Conservation (phyloP, 805 yeast species). For the Pichia eremophila region DNA sequence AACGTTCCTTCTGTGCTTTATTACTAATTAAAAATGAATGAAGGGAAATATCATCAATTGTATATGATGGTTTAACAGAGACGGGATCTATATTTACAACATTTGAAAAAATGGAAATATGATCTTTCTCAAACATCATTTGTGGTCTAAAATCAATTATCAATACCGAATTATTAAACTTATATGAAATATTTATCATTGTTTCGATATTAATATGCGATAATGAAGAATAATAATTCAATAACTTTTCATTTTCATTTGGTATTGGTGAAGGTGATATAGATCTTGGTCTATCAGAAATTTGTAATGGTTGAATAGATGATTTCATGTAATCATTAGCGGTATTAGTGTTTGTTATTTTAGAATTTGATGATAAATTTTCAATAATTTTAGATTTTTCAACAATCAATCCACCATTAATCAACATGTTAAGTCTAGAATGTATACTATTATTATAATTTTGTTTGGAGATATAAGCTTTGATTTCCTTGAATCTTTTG, state of each 20-base stretch:
- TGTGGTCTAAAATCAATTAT: conserved; percentile 65
- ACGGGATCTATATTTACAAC: conserved; percentile 72
- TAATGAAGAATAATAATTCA: not conserved
- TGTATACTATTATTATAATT: not conserved
- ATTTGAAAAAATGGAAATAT: conserved; percentile 45
- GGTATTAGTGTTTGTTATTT: not conserved
- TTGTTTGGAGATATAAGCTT: conserved; percentile 1
- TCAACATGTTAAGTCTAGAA: conserved; percentile 4
- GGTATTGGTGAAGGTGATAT: not conserved
- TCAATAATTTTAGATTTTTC: conserved; percentile 6
- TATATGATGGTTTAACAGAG: conserved; percentile 38
- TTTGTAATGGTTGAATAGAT: not conserved
- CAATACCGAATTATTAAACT: conserved; percentile 32
- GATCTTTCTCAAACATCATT: conserved; percentile 50
- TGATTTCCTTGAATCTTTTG: conserved; percentile 2
- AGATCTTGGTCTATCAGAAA: not conserved
- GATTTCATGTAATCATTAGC: not conserved
- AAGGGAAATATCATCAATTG: conserved; percentile 60
- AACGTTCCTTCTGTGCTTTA: conserved; percentile 42
- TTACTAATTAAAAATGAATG: conserved; percentile 50
- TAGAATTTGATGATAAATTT: not conserved
- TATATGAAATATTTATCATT: conserved; percentile 18
- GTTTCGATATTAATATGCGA: conserved; percentile 6
- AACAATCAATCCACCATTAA: conserved; percentile 5
- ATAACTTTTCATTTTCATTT: not conserved